These are phyloP conservation scores for Agroathelia rolfsii DNA, from an alignment of 1,284 basidiomycete species.

Conservation along the genomic window DNA sequence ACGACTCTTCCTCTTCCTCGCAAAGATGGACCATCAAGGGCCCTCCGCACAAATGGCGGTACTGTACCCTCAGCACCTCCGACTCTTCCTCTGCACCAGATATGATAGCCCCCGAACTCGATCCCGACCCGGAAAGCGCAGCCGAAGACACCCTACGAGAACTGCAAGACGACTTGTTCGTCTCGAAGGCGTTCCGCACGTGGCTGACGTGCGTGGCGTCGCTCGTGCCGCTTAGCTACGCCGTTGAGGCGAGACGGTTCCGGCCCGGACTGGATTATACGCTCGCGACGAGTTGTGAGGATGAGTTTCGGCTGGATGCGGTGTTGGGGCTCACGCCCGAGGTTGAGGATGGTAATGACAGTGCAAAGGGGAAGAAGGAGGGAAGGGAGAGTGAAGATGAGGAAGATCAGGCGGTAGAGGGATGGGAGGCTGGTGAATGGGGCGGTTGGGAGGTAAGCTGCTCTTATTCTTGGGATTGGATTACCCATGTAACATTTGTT, in stretches of 20 bases:
- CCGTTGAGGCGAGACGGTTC: slow-evolving; percentile 79
- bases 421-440: slow-evolving; percentile 74
- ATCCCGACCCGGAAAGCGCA: slow-evolving; percentile 40
- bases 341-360: slow-evolving; percentile 24
- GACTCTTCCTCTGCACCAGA: slow-evolving; percentile 15
- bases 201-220: slow-evolving; percentile 81
- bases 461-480: slow-evolving; percentile 8
- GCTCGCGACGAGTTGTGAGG: slow-evolving; percentile 82
- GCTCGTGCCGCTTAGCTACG: slow-evolving; percentile 67
- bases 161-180: slow-evolving; percentile 69
- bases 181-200: slow-evolving; percentile 79
- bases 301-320: slow-evolving; percentile 77
- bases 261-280: slow-evolving; percentile 93
- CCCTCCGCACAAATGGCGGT: slow-evolving; percentile 92
- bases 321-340: slow-evolving; percentile 86
- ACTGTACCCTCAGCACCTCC: slow-evolving; percentile 62
- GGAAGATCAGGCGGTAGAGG: slow-evolving; percentile 24
- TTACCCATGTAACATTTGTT: slow-evolving; percentile 6
- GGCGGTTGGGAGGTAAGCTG: slow-evolving; percentile 85
- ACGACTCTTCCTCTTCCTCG: slow-evolving; percentile 2
- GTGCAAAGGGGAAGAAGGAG: slow-evolving; percentile 24
- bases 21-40: slow-evolving; percentile 64
- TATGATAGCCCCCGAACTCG: slow-evolving; percentile 23
- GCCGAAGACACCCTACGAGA: slow-evolving; percentile 51
- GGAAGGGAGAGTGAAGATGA: slow-evolving; percentile 25